Evolutionary conservation across 2,329 filamentous ascomycete species (phyloP), one percentile per base, ranked within the genome.

Genomic region (Penicillium fuscoglaucum): DNA sequence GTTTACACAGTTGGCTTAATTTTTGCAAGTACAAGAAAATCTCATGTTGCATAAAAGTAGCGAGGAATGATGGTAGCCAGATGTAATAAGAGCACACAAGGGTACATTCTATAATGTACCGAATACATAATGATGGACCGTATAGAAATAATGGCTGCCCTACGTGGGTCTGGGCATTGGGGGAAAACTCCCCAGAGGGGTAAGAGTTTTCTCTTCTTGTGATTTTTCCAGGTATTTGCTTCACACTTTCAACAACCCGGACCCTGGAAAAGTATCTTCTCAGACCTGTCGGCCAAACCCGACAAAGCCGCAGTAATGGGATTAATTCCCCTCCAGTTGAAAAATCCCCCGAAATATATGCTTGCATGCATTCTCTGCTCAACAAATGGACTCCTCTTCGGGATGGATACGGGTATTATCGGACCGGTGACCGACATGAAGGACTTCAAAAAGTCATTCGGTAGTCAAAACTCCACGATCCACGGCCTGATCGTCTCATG

Each of bases 351-450:
- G 19, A 56, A 45, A 41, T 59, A 59, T 41, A 33, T 59, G 24
- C 31, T 59, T n/a, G 57, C 24, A 40, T 59, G 57, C 28, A 59
- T 59, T 28, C 57, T 59, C 12, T 59, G 57, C 26, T 55, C 57
- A 15, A 41, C 57, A 2, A 59, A 47, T 39, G 57, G 57, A 21
- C 10, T 56, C 8, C 52, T 59, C 10, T 59, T 59, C 33, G 57
- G 57, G 3, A 59, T 59, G 57, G 57, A 59, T 24, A 59, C 57
- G 10, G 57, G 57, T 15, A 56, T 55, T 43, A 59, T 59, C 46
- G 84, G 85, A 1, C 81, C 84, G 4, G 79, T 87, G 0, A 87
- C 84, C 0, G 78, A 80, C 3, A 87, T 87, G 85, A 65, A 75
- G 0, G 72, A 75, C 17, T 87, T 85, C 68, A 74, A 73, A 10